phyloP scores from a whole-genome alignment of 169 alveolate genomes.

The Amoebophrya sp. region DNA sequence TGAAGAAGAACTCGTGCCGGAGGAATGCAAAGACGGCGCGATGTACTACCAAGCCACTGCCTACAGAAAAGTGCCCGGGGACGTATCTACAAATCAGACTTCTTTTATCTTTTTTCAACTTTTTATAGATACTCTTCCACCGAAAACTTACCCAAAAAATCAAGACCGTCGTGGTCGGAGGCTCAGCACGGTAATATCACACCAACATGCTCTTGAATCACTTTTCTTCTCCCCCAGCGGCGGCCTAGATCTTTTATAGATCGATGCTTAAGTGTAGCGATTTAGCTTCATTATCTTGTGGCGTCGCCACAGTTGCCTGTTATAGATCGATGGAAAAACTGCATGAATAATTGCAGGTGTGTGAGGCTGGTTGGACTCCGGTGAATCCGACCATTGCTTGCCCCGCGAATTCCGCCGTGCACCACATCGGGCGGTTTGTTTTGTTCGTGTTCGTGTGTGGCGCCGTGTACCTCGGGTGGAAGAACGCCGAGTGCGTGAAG shows the following conservation, averaged over 20 bases:
- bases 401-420: constrained; percentile 62
- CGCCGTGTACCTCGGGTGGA: neutral
- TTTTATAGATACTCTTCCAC: too few relatives aligned
- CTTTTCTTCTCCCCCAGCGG: neutral
- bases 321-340: neutral
- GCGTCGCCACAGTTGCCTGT: neutral
- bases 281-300: neutral
- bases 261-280: neutral
- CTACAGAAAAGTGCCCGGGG: constrained; percentile 87
- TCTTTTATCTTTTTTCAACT: too few relatives aligned
- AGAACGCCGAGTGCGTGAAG: neutral
- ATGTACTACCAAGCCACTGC: constrained; percentile 49
- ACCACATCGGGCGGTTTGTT: neutral
- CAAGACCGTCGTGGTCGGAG: too few relatives aligned
- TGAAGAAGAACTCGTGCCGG: constrained; percentile 41
- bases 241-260: neutral
- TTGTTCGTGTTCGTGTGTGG: neutral
- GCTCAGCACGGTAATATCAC: too few relatives aligned
- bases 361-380: constrained; percentile 80
- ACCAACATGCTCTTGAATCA: neutral
- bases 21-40: constrained; percentile 50
- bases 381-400: constrained; percentile 67
- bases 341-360: constrained; percentile 19
- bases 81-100: constrained; percentile 38
- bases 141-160: too few relatives aligned